Evolutionary conservation across 345 rosid genomes (phyloP), one percentile per base, ranked within the genome.

Genomic region (Limnanthes douglasii): DNA sequence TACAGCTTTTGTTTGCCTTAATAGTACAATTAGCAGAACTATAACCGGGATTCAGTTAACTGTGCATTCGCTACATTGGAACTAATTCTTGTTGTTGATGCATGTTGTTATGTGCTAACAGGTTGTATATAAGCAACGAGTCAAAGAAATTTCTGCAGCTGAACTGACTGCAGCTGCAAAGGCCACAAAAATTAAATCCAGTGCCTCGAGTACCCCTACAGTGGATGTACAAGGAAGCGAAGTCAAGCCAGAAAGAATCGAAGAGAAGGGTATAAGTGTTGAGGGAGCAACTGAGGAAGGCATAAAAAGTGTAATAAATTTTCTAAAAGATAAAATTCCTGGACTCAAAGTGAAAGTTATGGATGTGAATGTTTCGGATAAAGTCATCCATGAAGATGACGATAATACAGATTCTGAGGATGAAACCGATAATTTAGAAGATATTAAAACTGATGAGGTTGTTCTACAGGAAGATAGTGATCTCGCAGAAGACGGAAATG

Each of bases 261-360:
- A 76, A 37, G 86, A 69, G 47, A 77, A 62, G 51, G 70, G 70
- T 56, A 48, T 76, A 54, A 62, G 68, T 59, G 47, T 61, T 31
- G 90, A 77, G 50, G 93, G 67, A 59, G 75, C 75, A 21, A 83
- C 84, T 26, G 95, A 79, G 64, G 95, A 79, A 57, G 92, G 92
- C 57, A 83, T 90, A 50, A 66, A 74, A 75, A 79, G 81, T 38
- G 93, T 90, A 40, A 68, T 90, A 34, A 79, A 83, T 25, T 90
- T 74, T 69, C 79, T 90, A 21, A 90, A 79, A 66, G 93, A 90
- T 37, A 83, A 72, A 64, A 90, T 90, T 59, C 94, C 98, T 7
- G 98, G 90, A 49, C 41, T 90, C 43, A 83, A 79, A 59, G 69
- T 83, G 35, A 83, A 74, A 67, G 67, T 76, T 39, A 70, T 66